Conservation (phyloP, 306 rosid genomes). For the Dalbergia cultrata region DNA sequence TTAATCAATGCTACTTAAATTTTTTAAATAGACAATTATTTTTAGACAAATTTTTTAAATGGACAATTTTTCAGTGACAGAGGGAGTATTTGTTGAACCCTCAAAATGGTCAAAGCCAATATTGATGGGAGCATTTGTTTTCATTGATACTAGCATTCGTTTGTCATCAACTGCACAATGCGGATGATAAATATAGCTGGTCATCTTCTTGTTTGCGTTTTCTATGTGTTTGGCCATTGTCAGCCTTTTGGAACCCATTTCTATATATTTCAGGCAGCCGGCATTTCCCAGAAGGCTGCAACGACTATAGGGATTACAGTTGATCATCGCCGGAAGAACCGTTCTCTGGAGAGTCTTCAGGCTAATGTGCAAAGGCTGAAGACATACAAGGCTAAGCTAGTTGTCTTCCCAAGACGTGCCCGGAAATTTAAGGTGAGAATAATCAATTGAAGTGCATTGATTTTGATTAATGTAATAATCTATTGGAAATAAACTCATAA, state of each 20-base stretch:
- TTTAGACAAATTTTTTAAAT: too few species aligned
- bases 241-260: not conserved
- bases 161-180: too few species aligned
- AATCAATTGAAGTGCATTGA: not conserved
- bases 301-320: conserved; percentile 61
- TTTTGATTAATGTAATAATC: not conserved
- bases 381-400: conserved; percentile 63
- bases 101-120: not conserved
- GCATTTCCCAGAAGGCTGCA: conserved; percentile 61
- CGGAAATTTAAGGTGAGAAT: not conserved
- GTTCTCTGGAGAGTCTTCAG: conserved; percentile 62
- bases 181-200: not conserved
- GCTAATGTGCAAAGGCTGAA: conserved; percentile 60
- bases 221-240: not conserved
- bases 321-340: conserved; percentile 63
- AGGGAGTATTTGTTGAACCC: too few species aligned
- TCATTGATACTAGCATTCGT: not conserved
- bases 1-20: too few species aligned
- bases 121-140: not conserved
- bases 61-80: too few species aligned
- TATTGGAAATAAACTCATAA: not conserved
- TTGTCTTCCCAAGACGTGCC: conserved; percentile 68
- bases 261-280: conserved; percentile 52
- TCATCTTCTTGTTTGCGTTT: not conserved
- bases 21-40: too few species aligned